Evolutionary conservation across 1,284 basidiomycete species (phyloP).

Genomic region (Apiotrichum laibachii): DNA sequence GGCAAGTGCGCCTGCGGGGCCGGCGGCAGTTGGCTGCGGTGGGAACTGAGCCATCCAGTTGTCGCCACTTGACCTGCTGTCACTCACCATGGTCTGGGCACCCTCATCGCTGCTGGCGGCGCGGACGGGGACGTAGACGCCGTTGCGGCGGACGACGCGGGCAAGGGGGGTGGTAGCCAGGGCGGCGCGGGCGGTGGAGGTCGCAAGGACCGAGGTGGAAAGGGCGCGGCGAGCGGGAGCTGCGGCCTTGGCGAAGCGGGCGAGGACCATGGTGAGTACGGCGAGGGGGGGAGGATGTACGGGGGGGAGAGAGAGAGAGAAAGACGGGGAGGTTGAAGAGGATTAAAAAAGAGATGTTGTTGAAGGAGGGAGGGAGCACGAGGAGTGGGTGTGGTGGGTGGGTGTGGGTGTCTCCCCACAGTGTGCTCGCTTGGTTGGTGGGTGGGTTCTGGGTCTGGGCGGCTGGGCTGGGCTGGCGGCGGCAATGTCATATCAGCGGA

Average conservation of each 20-base stretch:
- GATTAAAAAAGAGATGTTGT: neutral
- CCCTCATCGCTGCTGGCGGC: conserved; percentile 42
- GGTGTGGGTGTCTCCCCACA: neutral
- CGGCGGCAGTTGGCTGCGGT: conserved; percentile 8
- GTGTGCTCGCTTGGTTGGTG: too few relatives aligned
- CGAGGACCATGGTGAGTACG: conserved; percentile 66
- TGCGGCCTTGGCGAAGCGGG: conserved; percentile 61
- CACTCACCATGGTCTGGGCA: conserved; percentile 43
- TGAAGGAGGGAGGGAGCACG: neutral
- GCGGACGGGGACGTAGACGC: conserved; percentile 39
- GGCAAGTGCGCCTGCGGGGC: conserved; percentile 10
- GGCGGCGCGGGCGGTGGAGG: conserved; percentile 30
- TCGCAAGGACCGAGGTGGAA: conserved; percentile 41
- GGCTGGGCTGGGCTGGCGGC: too few relatives aligned
- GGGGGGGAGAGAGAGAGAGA: conserved; percentile 6
- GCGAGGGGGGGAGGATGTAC: conserved; percentile 30
- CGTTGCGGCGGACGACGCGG: conserved; percentile 33
- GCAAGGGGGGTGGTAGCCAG: conserved; percentile 43
- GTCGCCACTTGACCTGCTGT: neutral
- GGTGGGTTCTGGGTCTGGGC: too few relatives aligned
- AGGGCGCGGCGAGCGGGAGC: conserved; percentile 57
- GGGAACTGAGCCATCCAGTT: neutral
- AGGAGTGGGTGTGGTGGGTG: neutral
- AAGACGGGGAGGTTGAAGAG: conserved; percentile 30
- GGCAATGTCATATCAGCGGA: too few relatives aligned